Conservation (phyloP, 2,329 filamentous ascomycete species). For the Trichoderma sp. region DNA sequence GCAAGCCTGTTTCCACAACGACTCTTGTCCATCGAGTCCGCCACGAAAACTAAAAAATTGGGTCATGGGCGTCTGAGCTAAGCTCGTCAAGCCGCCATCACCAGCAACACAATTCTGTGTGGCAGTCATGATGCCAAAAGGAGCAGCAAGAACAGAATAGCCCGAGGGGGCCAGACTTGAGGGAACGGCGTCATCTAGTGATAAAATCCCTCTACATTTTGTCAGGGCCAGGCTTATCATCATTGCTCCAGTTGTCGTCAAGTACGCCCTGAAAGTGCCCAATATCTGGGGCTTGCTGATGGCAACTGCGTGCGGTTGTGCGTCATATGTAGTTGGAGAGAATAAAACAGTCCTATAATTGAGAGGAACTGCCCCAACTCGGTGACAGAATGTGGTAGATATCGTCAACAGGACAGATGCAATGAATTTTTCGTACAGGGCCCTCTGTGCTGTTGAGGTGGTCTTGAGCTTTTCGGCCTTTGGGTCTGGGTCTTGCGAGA, state of each 20-base stretch:
- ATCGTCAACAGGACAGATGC: slow-evolving; percentile 51
- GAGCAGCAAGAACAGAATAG: slow-evolving; percentile 51
- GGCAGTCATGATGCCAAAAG: slow-evolving; percentile 45
- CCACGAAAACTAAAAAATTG: slow-evolving; percentile 45
- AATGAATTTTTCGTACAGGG: slow-evolving; percentile 54
- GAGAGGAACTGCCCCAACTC: slow-evolving; percentile 48
- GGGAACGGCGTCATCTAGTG: slow-evolving; percentile 43
- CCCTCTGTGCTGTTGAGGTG: slow-evolving; percentile 33
- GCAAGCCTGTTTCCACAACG: slow-evolving; percentile 50
- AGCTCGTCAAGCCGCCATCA: slow-evolving; percentile 33
- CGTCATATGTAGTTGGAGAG: slow-evolving; percentile 26
- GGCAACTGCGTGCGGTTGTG: slow-evolving; percentile 22
- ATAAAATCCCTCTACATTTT: slow-evolving; percentile 45
- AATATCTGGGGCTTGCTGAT: slow-evolving; percentile 34
- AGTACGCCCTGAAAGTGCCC: slow-evolving; percentile 51
- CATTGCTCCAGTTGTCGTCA: slow-evolving; percentile 55
- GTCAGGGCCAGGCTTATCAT: slow-evolving; percentile 49
- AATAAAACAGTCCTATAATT: slow-evolving; percentile 53
- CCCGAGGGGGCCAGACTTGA: slow-evolving; percentile 40
- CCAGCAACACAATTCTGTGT: slow-evolving; percentile 24
- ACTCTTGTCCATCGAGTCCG: slow-evolving; percentile 40
- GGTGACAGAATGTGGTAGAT: slow-evolving; percentile 47
- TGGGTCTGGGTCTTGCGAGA: slow-evolving; percentile 28
- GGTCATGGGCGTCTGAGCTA: slow-evolving; percentile 52
- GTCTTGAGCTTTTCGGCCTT: slow-evolving; percentile 26